Evolutionary conservation across 2,329 filamentous ascomycete genomes (phyloP).

Genomic region (Alternaria arborescens): DNA sequence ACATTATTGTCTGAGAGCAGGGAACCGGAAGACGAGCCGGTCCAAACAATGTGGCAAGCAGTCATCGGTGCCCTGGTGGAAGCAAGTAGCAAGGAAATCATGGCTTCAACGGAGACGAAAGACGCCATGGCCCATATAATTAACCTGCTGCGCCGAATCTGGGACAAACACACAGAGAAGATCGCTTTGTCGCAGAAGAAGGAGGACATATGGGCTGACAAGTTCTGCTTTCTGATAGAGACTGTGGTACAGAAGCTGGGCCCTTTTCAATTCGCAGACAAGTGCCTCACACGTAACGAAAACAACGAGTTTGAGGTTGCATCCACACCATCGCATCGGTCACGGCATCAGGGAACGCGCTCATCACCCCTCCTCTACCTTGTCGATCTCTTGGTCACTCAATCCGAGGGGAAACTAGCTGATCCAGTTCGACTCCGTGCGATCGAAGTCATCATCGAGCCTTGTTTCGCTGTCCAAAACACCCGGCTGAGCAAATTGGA

Average conservation of each 20-base stretch:
- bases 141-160: constrained; percentile 73
- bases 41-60: constrained; percentile 69
- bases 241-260: constrained; percentile 62
- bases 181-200: constrained; percentile 44
- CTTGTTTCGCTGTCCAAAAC: constrained; percentile 61
- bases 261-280: constrained; percentile 60
- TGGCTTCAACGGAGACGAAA: constrained; percentile 83
- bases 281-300: constrained; percentile 61
- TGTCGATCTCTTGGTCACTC: constrained; percentile 66
- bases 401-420: constrained; percentile 47
- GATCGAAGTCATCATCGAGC: constrained; percentile 62
- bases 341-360: constrained; percentile 56
- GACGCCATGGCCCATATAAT: constrained; percentile 78
- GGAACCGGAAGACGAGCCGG: constrained; percentile 53
- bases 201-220: constrained; percentile 57
- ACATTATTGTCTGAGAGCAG: constrained; percentile 56
- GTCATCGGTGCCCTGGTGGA: constrained; percentile 70
- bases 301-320: constrained; percentile 68
- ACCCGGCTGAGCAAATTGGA: constrained; percentile 50
- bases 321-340: constrained; percentile 71
- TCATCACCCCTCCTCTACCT: constrained; percentile 72
- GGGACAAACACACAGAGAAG: constrained; percentile 63
- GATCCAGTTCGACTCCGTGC: constrained; percentile 49
- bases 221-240: constrained; percentile 61
- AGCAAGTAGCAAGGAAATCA: constrained; percentile 85